phyloP scores from a whole-genome alignment of 2,329 filamentous ascomycete species.

The Pseudogymnoascus sp. region DNA sequence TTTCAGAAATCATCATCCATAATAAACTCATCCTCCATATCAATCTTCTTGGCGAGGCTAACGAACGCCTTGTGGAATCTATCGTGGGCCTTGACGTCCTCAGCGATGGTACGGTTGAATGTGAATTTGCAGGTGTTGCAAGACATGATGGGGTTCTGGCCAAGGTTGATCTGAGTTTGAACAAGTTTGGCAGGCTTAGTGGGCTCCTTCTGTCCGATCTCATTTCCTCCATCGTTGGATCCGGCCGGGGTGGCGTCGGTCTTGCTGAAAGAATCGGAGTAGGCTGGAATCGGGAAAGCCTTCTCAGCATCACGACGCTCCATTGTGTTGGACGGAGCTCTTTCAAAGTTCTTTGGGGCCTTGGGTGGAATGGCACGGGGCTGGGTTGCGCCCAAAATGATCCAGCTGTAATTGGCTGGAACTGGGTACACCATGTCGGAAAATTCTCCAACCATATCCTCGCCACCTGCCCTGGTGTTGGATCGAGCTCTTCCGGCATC shows the following conservation, averaged over 20 bases:
- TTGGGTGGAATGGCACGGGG: background rate
- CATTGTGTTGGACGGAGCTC: background rate
- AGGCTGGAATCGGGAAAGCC: background rate
- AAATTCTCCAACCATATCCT: background rate
- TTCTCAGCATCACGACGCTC: background rate
- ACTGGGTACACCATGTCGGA: background rate
- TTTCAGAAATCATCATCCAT: background rate
- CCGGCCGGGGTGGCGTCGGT: background rate
- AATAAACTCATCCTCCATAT: background rate
- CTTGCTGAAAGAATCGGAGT: background rate
- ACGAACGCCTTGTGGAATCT: constrained; percentile 7
- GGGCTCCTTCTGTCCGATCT: constrained; percentile 32
- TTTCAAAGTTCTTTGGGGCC: background rate
- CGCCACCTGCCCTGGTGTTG: background rate
- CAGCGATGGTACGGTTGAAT: background rate
- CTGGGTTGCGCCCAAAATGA: background rate
- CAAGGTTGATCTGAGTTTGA: constrained; percentile 11
- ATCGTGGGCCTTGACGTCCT: constrained; percentile 9
- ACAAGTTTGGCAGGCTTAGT: constrained; percentile 23
- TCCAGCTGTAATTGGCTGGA: constrained; percentile 17
- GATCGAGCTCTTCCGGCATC: background rate
- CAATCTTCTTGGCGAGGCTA: background rate
- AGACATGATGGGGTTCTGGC: background rate
- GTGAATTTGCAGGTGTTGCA: constrained; percentile 5
- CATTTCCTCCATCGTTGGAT: constrained; percentile 14